Percentiles rank a stretch among this genome's conserved stretches.
These are phyloP conservation scores for Cadophora sp. DNA, from an alignment of 2,329 filamentous ascomycete species.

Conservation along the genomic window DNA sequence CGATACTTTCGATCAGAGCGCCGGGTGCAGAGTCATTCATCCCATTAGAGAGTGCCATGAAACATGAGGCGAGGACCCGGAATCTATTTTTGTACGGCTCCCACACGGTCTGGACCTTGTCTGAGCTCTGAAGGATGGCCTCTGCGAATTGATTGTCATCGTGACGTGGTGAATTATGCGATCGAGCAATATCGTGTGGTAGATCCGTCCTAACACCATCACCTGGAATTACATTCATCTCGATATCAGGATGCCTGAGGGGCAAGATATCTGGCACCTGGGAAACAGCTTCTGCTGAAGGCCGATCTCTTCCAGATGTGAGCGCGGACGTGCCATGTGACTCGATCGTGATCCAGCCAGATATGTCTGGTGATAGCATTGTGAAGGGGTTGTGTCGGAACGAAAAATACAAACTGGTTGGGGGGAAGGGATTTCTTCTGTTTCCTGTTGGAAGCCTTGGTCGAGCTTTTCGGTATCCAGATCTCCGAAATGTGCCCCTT, in stretches of 20 bases:
- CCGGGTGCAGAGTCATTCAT: slow-evolving; percentile 78
- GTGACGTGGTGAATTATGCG: no score
- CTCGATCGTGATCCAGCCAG: background rate
- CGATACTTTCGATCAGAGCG: slow-evolving; percentile 81
- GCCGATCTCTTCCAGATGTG: background rate
- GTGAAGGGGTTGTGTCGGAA: no score
- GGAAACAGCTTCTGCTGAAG: background rate
- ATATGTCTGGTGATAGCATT: background rate
- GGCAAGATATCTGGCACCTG: background rate
- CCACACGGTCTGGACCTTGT: slow-evolving; percentile 29
- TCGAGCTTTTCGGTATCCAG: no score
- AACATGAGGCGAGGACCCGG: slow-evolving; percentile 67
- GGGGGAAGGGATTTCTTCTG: no score
- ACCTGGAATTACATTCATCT: slow-evolving; percentile 14
- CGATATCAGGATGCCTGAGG: slow-evolving; percentile 9
- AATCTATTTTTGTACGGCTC: slow-evolving; percentile 69
- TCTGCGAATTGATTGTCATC: background rate
- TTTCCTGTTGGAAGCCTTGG: no score
- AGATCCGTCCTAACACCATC: background rate
- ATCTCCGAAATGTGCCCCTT: no score
- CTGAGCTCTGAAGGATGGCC: background rate
- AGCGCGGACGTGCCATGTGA: background rate
- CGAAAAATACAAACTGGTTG: no score
- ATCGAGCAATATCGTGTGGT: background rate
- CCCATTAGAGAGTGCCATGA: slow-evolving; percentile 71